Evolutionary conservation across 2,329 filamentous ascomycete species (phyloP), one percentile per base, ranked within the genome.

Genomic region (Seiridium unicorne): DNA sequence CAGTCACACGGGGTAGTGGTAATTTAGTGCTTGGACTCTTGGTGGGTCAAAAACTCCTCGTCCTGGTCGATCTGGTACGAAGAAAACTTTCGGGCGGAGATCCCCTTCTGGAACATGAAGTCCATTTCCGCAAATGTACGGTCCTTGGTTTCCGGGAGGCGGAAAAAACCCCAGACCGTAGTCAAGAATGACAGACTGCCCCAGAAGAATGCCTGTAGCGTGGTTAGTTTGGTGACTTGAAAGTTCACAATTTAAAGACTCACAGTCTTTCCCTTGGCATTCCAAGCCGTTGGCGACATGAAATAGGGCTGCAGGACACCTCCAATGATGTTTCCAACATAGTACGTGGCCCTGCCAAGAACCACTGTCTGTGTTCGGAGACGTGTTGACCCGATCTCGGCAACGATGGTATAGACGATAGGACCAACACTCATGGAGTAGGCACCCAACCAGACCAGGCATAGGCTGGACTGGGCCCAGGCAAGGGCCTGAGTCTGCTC

Each of bases 61-160:
- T 75, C 73, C 48, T 72, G 65, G 59, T 72, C 72, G 57, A 76
- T 73, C 57, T 70, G 63, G 62, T 74, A 75, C 6, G 69, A 68
- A 55, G 69, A 64, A 61, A 77, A 78, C 62, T 78, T 73, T 57
- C 77, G 71, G 53, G 76, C 76, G 0, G 73, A 65, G 5, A 79
- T 56, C 11, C 68, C 66, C 65, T 74, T 74, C 62, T 76, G 74
- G 69, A 73, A 72, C 76, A 78, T 76, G 61, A 75, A 69, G 57
- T 80, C 78, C 70, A 80, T 67, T 65, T 80, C 78, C 55, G 75
- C 76, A 64, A 77, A 79, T 3, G 78, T 80, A 42, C 77, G 74
- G 57, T 71, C 75, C 70, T 78, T 79, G 54, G 77, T 78, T 70
- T 80, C 78, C 32, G 77, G 76, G 59, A 79, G 64, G 26, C 77